Evolutionary conservation across 495 filamentous ascomycete species (phyloP).

Genomic region (Trichodelitschia bisporula): DNA sequence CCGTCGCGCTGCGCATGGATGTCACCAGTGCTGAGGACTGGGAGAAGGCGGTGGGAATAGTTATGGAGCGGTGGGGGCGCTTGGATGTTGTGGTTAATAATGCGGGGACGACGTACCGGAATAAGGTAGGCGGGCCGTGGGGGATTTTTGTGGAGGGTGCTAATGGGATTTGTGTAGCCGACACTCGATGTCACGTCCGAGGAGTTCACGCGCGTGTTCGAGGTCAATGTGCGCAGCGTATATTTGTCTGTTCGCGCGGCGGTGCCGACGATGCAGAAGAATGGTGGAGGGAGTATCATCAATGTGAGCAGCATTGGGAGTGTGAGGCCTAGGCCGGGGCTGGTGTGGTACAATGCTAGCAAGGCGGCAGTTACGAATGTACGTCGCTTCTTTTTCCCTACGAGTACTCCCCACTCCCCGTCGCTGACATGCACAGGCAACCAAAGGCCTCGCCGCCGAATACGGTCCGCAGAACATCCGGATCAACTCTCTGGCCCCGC

Average conservation of each 20-base stretch:
- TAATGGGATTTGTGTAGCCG: constrained; percentile 10
- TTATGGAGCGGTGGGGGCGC: constrained; percentile 7
- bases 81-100: constrained; percentile 27
- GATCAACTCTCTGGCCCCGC: constrained; percentile 36
- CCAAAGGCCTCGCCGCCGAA: constrained; percentile 42
- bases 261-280: constrained; percentile 28
- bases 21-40: constrained; percentile 11
- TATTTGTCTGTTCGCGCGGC: constrained; percentile 27
- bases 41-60: constrained; percentile 10
- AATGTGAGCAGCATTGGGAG: constrained; percentile 43
- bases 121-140: too few species aligned
- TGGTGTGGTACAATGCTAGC: constrained; percentile 47
- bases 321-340: constrained; percentile 33
- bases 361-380: constrained; percentile 43
- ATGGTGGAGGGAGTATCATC: constrained; percentile 34
- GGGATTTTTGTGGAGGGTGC: too few species aligned
- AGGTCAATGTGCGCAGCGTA: constrained; percentile 40
- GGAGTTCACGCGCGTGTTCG: constrained; percentile 41
- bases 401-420: not conserved
- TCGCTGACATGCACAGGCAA: constrained; percentile 18
- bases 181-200: constrained; percentile 36
- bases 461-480: constrained; percentile 40
- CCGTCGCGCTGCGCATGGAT: constrained; percentile 12
- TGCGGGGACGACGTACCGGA: constrained; percentile 42
- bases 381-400: constrained; percentile 2